Evolutionary conservation across 805 yeast species (phyloP), one percentile per base, ranked within the genome.

Genomic region (Candida ulmi): DNA sequence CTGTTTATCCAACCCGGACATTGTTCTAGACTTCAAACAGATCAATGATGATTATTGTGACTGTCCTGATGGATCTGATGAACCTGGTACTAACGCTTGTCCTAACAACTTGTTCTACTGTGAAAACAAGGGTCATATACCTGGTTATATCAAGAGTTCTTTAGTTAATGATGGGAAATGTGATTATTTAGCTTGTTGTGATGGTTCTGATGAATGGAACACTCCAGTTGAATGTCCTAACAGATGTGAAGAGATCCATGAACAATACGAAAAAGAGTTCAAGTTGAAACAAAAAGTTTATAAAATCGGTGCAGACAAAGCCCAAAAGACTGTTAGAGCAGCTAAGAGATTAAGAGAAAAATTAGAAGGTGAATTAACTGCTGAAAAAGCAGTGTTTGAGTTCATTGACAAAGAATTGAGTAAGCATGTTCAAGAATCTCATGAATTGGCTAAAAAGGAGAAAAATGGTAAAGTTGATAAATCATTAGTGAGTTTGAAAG

Each of bases 61-160:
- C 55, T 91, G 98, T 65, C 97, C 97, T 0, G 99, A 93, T 63
- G 98, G 98, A 0, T 79, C 90, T 5, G 99, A 93, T 63, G 98
- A 93, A 60, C 96, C 97, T 0, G 97, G 97, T 0, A 91, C 98
- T 1, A 66, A 82, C 30, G 96, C 96, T 0, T 91, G 98, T 60
- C 53, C 60, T 15, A 44, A 61, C 39, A 54, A 65, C 12, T 37
- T 48, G 35, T 90, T 88, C 54, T 88, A 77, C 59, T 91, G 99
- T 62, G 74, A 61, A 8, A 93, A 93, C 54, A 66, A 71, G 36
- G 95, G 96, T 4, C 83, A 76, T 48, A 52, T 70, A 5, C 76
- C 88, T 0, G 68, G 69, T 9, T 74, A 68, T 46, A 71, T 93
- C 12, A 82, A 88, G 5, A 71, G 80, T 8, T 76, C 67, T 51